Base-by-base conservation (phyloP, 257 asterid genomes). In the Solanum medicagineum region DNA sequence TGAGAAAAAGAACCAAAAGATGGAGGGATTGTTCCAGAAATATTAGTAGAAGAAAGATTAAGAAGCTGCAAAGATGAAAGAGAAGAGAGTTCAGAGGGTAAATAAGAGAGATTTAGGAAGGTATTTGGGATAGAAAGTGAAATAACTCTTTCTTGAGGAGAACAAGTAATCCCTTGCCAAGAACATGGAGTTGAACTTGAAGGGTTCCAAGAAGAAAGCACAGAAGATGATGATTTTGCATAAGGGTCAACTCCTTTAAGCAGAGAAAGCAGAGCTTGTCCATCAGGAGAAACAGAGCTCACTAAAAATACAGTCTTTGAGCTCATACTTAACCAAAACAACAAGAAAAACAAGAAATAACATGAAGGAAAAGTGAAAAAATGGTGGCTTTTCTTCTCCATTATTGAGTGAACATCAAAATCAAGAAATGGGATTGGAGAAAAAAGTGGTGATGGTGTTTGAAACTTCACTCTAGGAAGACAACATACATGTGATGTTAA, bases 91-190 rank as follows among this genome's bases (percentile, higher is more conserved):
- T 88, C 77, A 0, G 92, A 24, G n/a, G 99, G 96, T 19, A 96
- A 45, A 13, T 94, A 90, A 11, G 99, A 93, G 59, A 96, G 94
- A 84, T 96, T 96, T 47, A 96, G 95, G 84, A 96, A 96, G 2
- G 94, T 93, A 80, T 94, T 86, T 16, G 99, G 98, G 22, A 94
- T 87, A 36, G 98, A 96, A 40, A 96, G 89, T 20, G 99, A 96
- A 68, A 93, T 94, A 9, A 96, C 99, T 42, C 95, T 93, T 66
- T 93, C 89, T 68, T 93, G 92, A n/a, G 99, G 97, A 0, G 99
- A 96, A 85, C 99, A 96, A 19, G 98, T 93, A 0, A 96, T 85
- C 32, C 99, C 99, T 81, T 89, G 91, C 99, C 99, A 96, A 65
- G 99, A 93, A 87, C 99, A 96, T 6, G 99, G 99, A 1, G 92